These are phyloP conservation scores for Penicillium arizonense DNA, from an alignment of 495 filamentous ascomycete species.

Conservation along the genomic window DNA sequence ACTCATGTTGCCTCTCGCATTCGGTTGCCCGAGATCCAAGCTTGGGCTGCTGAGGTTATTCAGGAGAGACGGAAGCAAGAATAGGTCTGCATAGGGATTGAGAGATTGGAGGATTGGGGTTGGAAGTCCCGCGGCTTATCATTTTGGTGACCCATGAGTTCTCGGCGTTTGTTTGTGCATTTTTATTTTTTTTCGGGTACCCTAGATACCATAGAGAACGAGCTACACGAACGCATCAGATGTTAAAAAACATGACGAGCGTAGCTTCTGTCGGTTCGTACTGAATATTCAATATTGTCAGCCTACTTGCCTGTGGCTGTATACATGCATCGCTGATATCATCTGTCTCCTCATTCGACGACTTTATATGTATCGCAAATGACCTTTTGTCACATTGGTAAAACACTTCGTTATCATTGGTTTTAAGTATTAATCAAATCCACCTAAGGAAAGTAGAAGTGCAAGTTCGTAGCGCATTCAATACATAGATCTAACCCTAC, in stretches of 20 bases:
- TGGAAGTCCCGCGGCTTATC: neutral
- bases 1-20: slow-evolving; percentile 70
- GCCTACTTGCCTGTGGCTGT: too few relatives aligned
- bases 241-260: neutral
- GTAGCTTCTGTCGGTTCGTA: neutral
- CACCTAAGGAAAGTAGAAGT: slow-evolving; percentile 2
- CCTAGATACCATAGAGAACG: slow-evolving; percentile 22
- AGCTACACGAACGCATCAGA: slow-evolving; percentile 13
- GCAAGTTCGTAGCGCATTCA: too few relatives aligned
- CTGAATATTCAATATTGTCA: too few relatives aligned
- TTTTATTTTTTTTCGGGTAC: slow-evolving; percentile 10
- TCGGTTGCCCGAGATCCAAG: slow-evolving; percentile 70
- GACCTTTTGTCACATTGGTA: too few relatives aligned
- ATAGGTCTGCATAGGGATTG: neutral
- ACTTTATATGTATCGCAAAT: too few relatives aligned
- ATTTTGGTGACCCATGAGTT: slow-evolving; percentile 1
- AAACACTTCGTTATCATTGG: too few relatives aligned
- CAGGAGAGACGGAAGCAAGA: slow-evolving; percentile 64
- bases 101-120: neutral
- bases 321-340: too few relatives aligned
- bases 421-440: slow-evolving; percentile 14
- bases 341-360: too few relatives aligned
- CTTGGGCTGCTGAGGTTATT: slow-evolving; percentile 74
- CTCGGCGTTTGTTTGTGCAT: slow-evolving; percentile 16
- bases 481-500: too few relatives aligned